Percentiles rank a stretch among this genome's conserved stretches.
phyloP scores from a whole-genome alignment of 164 flowering plant species.

The Piper longum region DNA sequence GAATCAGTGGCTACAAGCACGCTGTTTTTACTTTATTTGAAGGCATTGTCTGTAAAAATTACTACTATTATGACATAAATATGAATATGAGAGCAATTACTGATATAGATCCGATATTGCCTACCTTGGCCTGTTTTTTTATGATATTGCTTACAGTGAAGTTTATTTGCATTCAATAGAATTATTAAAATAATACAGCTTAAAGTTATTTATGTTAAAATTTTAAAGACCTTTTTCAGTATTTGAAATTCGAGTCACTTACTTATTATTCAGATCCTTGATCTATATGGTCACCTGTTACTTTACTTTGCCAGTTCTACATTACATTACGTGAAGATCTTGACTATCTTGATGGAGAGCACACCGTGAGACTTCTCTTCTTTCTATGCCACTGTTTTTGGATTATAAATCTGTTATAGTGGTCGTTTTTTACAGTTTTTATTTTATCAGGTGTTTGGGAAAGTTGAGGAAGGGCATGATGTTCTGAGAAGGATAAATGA shows the following conservation, averaged over 20 bases:
- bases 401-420: not conserved
- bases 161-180: too few relatives aligned
- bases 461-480: conserved; percentile 83
- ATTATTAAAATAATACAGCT: too few relatives aligned
- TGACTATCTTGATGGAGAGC: conserved; percentile 92
- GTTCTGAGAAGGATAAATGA: conserved; percentile 82
- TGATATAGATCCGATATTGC: too few relatives aligned
- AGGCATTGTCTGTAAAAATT: too few relatives aligned
- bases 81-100: too few relatives aligned
- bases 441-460: conserved; percentile 68
- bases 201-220: too few relatives aligned
- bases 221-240: not conserved
- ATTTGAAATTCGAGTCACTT: not conserved
- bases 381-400: not conserved
- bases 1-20: too few relatives aligned
- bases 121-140: too few relatives aligned
- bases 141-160: too few relatives aligned
- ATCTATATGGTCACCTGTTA: not conserved
- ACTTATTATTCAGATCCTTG: not conserved
- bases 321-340: conserved; percentile 84
- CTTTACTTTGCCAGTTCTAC: conserved; percentile 53
- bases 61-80: too few relatives aligned
- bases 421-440: not conserved
- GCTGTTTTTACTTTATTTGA: too few relatives aligned
- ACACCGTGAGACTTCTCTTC: conserved; percentile 51